These are phyloP conservation scores for Corynespora cassiicola DNA, from an alignment of 2,329 filamentous ascomycete species.

Conservation along the genomic window DNA sequence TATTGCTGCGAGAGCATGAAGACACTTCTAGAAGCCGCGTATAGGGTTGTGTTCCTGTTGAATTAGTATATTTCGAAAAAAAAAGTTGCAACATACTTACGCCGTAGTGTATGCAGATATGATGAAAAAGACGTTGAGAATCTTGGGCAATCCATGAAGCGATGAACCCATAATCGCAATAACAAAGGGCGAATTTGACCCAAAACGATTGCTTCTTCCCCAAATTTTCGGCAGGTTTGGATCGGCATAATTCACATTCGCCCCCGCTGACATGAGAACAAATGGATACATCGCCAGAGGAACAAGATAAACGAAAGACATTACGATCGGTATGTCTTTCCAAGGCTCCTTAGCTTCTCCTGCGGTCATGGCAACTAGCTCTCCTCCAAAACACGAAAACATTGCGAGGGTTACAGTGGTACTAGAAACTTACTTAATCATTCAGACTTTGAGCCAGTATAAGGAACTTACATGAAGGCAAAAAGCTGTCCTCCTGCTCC, in stretches of 20 bases:
- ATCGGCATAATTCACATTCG: conserved; percentile 39
- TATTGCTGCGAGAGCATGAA: conserved; percentile 36
- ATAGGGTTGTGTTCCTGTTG: conserved; percentile 36
- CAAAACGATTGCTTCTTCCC: conserved; percentile 10
- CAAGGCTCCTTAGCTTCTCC: conserved; percentile 37
- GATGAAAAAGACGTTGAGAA: conserved; percentile 35
- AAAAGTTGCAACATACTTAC: conserved; percentile 15
- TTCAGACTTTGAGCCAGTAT: background rate
- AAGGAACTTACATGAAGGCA: conserved; percentile 32
- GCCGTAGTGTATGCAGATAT: conserved; percentile 40
- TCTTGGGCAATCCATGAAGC: conserved; percentile 24
- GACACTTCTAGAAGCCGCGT: conserved; percentile 34
- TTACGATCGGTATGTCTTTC: conserved; percentile 34
- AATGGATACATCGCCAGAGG: conserved; percentile 34
- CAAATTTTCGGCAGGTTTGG: conserved; percentile 27
- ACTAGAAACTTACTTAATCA: conserved; percentile 13
- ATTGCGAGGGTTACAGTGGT: conserved; percentile 36
- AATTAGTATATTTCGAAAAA: background rate
- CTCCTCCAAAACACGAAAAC: conserved; percentile 39
- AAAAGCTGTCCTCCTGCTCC: conserved; percentile 33
- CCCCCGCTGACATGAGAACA: conserved; percentile 29
- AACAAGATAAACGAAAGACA: conserved; percentile 39
- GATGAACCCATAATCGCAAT: conserved; percentile 31
- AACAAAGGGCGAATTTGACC: conserved; percentile 29
- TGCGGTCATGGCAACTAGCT: conserved; percentile 38